A percentile compares a stretch with the other conserved stretches of the same genome.
Evolutionary conservation across 2,329 filamentous ascomycete genomes (phyloP).

Genomic region (Sporothrix dimorphospora): DNA sequence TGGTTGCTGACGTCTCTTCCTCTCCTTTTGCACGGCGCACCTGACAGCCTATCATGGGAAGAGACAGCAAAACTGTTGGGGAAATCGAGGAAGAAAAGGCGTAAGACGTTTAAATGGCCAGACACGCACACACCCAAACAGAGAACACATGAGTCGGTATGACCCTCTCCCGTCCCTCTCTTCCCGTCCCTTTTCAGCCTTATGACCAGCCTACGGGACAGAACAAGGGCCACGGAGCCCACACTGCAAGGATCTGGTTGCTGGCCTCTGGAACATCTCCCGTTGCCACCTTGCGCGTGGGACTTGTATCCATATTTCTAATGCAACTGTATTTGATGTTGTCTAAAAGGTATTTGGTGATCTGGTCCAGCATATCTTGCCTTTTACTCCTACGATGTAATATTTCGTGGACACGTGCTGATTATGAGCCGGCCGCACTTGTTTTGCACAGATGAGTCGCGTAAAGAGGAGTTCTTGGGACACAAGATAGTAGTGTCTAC

Average conservation of each 20-base stretch:
- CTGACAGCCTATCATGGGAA: constrained; percentile 7
- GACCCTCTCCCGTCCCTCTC: background rate
- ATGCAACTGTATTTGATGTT: background rate
- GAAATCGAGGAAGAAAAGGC: background rate
- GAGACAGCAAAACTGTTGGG: constrained; percentile 16
- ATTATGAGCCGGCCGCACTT: too few relatives aligned
- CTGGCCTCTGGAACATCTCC: background rate
- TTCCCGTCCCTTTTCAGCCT: constrained; percentile 25
- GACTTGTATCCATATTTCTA: background rate
- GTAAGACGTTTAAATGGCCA: background rate
- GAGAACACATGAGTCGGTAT: background rate
- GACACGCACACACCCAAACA: background rate
- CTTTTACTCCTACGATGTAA: too few relatives aligned
- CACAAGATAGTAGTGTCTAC: background rate
- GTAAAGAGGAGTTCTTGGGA: background rate
- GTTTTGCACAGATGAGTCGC: background rate
- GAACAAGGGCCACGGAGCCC: background rate
- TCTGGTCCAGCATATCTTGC: background rate
- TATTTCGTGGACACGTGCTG: too few relatives aligned
- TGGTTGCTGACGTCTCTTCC: background rate
- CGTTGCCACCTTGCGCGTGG: background rate
- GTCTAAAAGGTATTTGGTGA: background rate
- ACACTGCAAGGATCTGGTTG: background rate
- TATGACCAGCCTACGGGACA: constrained; percentile 17
- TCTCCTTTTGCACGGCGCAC: background rate